These are phyloP conservation scores for Eleusine coracana DNA, from an alignment of 176 grass and related monocot genomes.

Conservation along the genomic window DNA sequence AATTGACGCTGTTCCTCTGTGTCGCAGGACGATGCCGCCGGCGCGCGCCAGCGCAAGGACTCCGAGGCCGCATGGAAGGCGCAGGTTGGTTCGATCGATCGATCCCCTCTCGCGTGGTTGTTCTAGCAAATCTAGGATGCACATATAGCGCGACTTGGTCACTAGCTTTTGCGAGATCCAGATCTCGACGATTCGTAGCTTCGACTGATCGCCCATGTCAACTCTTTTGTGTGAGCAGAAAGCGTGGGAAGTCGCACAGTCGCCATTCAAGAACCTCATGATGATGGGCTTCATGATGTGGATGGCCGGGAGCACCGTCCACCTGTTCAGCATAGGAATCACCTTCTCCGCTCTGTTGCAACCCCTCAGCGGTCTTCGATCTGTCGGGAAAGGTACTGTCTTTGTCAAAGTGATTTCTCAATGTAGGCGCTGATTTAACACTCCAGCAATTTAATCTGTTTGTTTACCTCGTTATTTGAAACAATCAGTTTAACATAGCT, in stretches of 20 bases:
- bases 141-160: background rate
- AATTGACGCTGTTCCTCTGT: constrained; percentile 14
- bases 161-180: background rate
- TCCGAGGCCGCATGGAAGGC: constrained; percentile 83
- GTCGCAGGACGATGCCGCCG: constrained; percentile 71
- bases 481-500: background rate
- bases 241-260: constrained; percentile 97
- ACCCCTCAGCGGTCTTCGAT: constrained; percentile 72
- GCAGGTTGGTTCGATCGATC: constrained; percentile 56
- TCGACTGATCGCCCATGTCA: background rate
- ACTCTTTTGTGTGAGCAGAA: constrained; percentile 57
- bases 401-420: background rate
- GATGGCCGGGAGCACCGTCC: constrained; percentile 97
- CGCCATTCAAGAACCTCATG: constrained; percentile 93
- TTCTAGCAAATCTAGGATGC: constrained; percentile 7
- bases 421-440: background rate
- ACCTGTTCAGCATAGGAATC: constrained; percentile 99
- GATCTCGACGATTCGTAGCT: constrained; percentile 9
- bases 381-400: constrained; percentile 78
- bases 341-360: constrained; percentile 96
- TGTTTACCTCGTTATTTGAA: background rate
- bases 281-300: constrained; percentile 99
- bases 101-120: background rate
- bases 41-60: constrained; percentile 85
- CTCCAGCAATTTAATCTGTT: background rate